Base-by-base conservation (phyloP, 2,329 filamentous ascomycete species). In the Fusarium circinatum region DNA sequence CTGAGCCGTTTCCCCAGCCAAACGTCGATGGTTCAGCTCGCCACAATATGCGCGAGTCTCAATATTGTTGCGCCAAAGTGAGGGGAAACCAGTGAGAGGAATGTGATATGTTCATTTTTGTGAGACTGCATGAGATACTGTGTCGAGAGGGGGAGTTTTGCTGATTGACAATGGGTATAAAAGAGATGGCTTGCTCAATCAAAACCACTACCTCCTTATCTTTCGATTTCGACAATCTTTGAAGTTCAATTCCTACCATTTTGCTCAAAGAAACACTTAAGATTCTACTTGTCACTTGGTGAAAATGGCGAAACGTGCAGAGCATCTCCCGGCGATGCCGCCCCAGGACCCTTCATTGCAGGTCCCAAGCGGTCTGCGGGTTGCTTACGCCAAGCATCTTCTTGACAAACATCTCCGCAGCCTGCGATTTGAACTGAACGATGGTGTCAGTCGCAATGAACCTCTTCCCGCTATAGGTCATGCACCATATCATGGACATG, bases 301-400 rank as follows among this genome's bases (percentile, higher is more conserved):
- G 3, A 68, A 34, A 8, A 68, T 69, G 66, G 66, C 66, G 5
- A 49, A 20, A 4, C 38, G 64, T 12, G 66, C 66, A 22, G 66
- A 69, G 7, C 52, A 68, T 22, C 22, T 51, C 4, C 56, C 56
- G 2, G 63, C 66, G 0, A 28, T 69, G 8, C 64, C 65, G 3
- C 36, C 22, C 4, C 20, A 49, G 9, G 64, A 60, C 13, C 56
- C 63, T 10, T 13, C 34, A 6, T 4, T 38, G 2, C 22, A 56
- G 5, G 18, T 61, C 8, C 66, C 66, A 13, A 14, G 26, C 20
- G 65, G 51, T 24, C 28, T 69, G 12, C 49, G 66, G 2, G 22
- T 51, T 4, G 64, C 57, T 11, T 69, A 69, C 34, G 65, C 66
- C 3, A 48, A 68, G 14, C 51, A 63, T 14, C 20, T 69, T 0